Evolutionary conservation across 768 basidiomycete genomes (phyloP), one percentile per base, ranked within the genome.

Genomic region (Termitomyces sp.): DNA sequence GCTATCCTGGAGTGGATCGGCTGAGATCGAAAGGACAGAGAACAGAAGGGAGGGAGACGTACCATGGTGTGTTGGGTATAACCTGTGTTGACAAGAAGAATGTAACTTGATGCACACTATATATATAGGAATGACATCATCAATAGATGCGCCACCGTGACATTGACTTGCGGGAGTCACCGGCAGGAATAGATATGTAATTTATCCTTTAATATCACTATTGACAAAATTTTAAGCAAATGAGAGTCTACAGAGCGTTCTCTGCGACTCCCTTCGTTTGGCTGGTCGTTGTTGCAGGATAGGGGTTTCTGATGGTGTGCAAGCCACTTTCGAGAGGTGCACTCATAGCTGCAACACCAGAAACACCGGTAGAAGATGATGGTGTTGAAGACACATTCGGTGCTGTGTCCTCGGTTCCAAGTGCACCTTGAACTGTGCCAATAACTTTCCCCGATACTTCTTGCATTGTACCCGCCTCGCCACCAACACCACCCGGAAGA

Each of bases 1-100:
- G 55, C 67, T 76, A 56, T 89, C 88, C 89, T 88, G 53, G 43
- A n/a, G 13, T 27, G 15, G 2, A 49, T 48, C 31, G 13, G 20
- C 9, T 46, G 40, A 38, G 53, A 43, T 50, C 46, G 6, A n/a
- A 15, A 11, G 33, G 23, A 35, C 35, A 25, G 11, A 38, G 11
- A n/a, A n/a, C n/a, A n/a, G 12, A 22, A 16, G 13, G n/a, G 33
- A 11, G 20, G 25, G 13, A 16, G 18, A 80, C 67, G 60, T 79
- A 70, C 58, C 83, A 61, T 61, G 43, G 52, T 59, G 46, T 40
- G 35, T 57, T 52, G 45, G 49, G 53, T 53, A 48, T 50, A 27
- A 51, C 16, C 44, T 31, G 56, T 52, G 45, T 35, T 53, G 48
- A 50, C 50, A 55, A 25, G 23, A 35, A 29, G 35, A 50, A 55